These are phyloP conservation scores for Cryptosporidium parvum DNA, from an alignment of 169 alveolate genomes.

Conservation along the genomic window DNA sequence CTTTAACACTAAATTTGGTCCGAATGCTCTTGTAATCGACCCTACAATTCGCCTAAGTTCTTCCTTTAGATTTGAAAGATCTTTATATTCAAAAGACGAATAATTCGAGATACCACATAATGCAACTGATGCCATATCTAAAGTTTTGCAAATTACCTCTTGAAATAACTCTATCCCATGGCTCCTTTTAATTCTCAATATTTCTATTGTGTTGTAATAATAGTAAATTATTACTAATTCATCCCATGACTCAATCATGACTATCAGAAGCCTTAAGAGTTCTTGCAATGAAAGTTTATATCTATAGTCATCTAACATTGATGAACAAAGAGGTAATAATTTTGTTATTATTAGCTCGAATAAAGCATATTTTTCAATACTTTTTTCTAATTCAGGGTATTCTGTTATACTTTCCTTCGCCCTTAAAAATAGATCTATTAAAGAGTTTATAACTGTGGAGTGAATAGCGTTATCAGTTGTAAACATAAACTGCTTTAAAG, in stretches of 20 bases:
- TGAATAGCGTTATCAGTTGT: conserved; percentile 6
- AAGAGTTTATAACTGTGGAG: background rate
- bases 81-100: background rate
- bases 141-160: background rate
- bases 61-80: conserved; percentile 15
- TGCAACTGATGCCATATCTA: conserved; percentile 57
- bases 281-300: conserved; percentile 30
- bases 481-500: conserved; percentile 11
- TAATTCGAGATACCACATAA: conserved; percentile 29
- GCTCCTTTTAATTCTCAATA: background rate
- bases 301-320: conserved; percentile 53
- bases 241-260: conserved; percentile 60
- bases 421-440: background rate
- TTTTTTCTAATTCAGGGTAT: background rate
- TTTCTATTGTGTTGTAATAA: background rate
- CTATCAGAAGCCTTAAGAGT: background rate
- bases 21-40: conserved; percentile 56
- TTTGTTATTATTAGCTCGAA: conserved; percentile 23
- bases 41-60: conserved; percentile 63
- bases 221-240: conserved; percentile 8
- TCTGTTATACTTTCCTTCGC: background rate
- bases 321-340: conserved; percentile 14
- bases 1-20: conserved; percentile 34
- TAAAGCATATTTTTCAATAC: background rate
- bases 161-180: conserved; percentile 8